These are phyloP conservation scores for Alopecurus myosuroides DNA, from an alignment of 176 grass and related monocot genomes.

Conservation along the genomic window DNA sequence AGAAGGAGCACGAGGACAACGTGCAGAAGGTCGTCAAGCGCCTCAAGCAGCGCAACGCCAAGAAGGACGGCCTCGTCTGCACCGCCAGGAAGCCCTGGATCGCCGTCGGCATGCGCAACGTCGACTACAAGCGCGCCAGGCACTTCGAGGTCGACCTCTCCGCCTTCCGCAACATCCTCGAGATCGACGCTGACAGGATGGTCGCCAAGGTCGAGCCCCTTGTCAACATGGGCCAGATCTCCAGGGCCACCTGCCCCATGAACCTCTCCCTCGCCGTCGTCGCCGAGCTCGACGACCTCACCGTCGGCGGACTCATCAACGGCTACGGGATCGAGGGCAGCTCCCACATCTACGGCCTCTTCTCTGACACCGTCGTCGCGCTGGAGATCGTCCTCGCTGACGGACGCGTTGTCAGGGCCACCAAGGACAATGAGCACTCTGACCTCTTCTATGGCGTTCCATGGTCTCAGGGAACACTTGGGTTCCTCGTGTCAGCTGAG, in stretches of 20 bases:
- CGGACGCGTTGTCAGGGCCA: conserved; percentile 70
- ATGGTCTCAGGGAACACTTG: conserved; percentile 91
- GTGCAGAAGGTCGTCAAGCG: conserved; percentile 76
- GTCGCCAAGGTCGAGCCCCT: conserved; percentile 78
- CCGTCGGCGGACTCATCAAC: conserved; percentile 88
- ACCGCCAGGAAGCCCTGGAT: conserved; percentile 91
- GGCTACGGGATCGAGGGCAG: conserved; percentile 96
- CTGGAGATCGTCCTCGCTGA: conserved; percentile 84
- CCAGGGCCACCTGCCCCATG: conserved; percentile 71
- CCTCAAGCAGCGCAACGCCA: conserved; percentile 82
- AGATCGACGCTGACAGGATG: conserved; percentile 84
- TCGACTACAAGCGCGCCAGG: conserved; percentile 85
- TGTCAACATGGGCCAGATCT: conserved; percentile 95
- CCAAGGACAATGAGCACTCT: conserved; percentile 87
- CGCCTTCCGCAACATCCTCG: conserved; percentile 76
- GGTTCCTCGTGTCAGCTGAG: conserved; percentile 82
- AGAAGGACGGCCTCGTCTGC: conserved; percentile 93
- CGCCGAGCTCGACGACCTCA: conserved; percentile 92
- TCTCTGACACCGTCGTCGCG: conserved; percentile 81
- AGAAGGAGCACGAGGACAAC: conserved; percentile 71
- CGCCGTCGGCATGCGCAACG: conserved; percentile 87
- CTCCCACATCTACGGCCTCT: conserved; percentile 88
- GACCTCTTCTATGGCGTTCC: conserved; percentile 93
- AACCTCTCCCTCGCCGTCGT: conserved; percentile 75
- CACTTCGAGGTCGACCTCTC: conserved; percentile 94